Evolutionary conservation across 2,329 filamentous ascomycete species (phyloP).

Genomic region (Dactylellina haptotyla): DNA sequence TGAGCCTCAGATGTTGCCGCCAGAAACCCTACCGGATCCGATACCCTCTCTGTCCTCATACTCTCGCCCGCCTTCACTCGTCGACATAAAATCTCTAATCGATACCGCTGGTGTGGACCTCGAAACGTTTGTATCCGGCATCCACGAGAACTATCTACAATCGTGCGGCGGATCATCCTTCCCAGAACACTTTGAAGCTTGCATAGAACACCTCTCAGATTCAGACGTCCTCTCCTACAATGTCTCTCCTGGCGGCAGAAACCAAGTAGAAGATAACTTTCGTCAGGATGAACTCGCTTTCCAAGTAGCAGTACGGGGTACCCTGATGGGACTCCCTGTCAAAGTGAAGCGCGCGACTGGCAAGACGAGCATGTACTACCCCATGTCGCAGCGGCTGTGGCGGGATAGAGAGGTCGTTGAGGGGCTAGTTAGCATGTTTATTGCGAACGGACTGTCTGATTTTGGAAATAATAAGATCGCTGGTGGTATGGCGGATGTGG

Average conservation of each 20-base stretch:
- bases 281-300: constrained; percentile 95
- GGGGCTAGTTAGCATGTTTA: constrained; percentile 76
- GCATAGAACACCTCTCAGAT: constrained; percentile 85
- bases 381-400: constrained; percentile 84
- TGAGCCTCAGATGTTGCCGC: constrained; percentile 23
- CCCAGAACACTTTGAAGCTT: constrained; percentile 61
- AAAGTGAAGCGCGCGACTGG: constrained; percentile 78
- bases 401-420: constrained; percentile 83
- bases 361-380: constrained; percentile 83
- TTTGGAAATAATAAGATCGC: constrained; percentile 31
- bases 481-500: constrained; percentile 59
- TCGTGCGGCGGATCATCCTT: constrained; percentile 75
- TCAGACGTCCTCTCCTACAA: constrained; percentile 80
- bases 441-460: constrained; percentile 64
- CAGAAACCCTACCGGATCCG: constrained; percentile 43
- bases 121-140: constrained; percentile 84
- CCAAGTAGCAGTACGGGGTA: constrained; percentile 84
- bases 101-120: constrained; percentile 94
- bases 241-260: constrained; percentile 71
- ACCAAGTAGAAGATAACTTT: constrained; percentile 76
- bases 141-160: constrained; percentile 92
- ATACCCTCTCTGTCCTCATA: constrained; percentile 18
- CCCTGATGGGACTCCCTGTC: constrained; percentile 83
- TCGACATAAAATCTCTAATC: constrained; percentile 73
- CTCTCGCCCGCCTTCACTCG: constrained; percentile 49